Evolutionary conservation across 1,139 yeast species (phyloP), one percentile per base, ranked within the genome.

Genomic region (Geotrichum aggregatum): DNA sequence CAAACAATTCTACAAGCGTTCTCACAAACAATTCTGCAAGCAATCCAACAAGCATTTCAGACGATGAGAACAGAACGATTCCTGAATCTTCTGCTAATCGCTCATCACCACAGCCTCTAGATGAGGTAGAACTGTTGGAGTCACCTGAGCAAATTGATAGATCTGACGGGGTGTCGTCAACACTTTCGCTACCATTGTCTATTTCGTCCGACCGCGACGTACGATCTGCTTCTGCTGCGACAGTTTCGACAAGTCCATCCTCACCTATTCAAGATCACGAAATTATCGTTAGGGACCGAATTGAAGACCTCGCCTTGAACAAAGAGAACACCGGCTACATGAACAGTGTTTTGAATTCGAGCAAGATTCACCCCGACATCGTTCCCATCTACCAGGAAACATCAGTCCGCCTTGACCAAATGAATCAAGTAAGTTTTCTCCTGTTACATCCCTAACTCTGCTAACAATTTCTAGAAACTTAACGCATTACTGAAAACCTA

Each of bases 321-420:
- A 14, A 28, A n/a, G 35, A 41, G 11, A 13, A n/a, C 4, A 13
- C 14, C 4, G 44, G 44, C 6, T 41, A 41, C 34, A 28, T 41
- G 38, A 14, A 14, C 35, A 21, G 28, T 28, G 21, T 43, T 3
- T 13, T 43, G 14, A 33, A 31, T 5, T 43, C 47, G 47, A 52
- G 43, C 34, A 58, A 58, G 40, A 55, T 65, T 39, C 69, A 66
- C 49, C 69, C 69, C 1, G 67, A 64, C 28, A 65, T 66, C 47
- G 60, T 58, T 14, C 66, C 66, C 6, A 59, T 66, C 18, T 66
- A 59, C 49, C 59, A 62, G 49, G 68, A 63, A 49, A 63, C 69
- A n/a, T 54, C 61, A 7, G 62, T 62, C 31, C 58, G 63, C 45
- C 56, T 65, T 42, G 67, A 64, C 16, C 59, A 58, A 40, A 58